Base-by-base conservation (phyloP, 495 filamentous ascomycete species). In the Friedmanniomyces endolithicus region DNA sequence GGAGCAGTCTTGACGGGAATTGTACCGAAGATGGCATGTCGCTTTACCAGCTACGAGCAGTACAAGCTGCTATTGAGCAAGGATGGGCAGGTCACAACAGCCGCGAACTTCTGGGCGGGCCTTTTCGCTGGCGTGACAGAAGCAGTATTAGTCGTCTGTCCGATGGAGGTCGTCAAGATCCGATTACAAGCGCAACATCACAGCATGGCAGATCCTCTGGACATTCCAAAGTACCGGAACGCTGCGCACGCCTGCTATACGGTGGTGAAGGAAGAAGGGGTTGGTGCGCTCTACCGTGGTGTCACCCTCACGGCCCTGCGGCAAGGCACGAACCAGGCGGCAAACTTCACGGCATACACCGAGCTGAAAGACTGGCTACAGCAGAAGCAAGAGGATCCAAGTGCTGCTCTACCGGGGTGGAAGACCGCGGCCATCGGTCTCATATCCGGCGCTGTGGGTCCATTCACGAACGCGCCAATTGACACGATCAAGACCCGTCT, bases 81-180 rank as follows among this genome's bases (percentile, higher is more conserved):
- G 62, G 68, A 83, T 8, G 82, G 85, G 16, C 56, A 66, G 27
- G 76, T 97, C 39, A 79, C 77, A 53, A 85, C 87, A 48, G 77
- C 83, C 60, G 78, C 75, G 19, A 95, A 87, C 25, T 99, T 99
- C 72, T 62, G 95, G 9, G 83, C 92, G 57, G 92, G 92, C 65
- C 83, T 99, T 22, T 77, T 82, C 25, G 94, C 92, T 31, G 92
- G 92, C 67, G 85, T 96, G 17, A 97, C 92, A 6, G 92, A 98
- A 75, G 92, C 92, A 53, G 90, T 98, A 27, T 84, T 85, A 31
- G 84, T 97, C 12, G 92, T 98, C 27, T 97, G 90, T 34, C 92
- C 92, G 2, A 98, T 98, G 92, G 92, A 98, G 71, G 92, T 98
- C 50, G 76, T 98, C 66, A 98, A 98, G 79, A 98, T 98, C 67